Base-by-base conservation (phyloP, 805 yeast genomes). In the Cyberlindnera veronae region DNA sequence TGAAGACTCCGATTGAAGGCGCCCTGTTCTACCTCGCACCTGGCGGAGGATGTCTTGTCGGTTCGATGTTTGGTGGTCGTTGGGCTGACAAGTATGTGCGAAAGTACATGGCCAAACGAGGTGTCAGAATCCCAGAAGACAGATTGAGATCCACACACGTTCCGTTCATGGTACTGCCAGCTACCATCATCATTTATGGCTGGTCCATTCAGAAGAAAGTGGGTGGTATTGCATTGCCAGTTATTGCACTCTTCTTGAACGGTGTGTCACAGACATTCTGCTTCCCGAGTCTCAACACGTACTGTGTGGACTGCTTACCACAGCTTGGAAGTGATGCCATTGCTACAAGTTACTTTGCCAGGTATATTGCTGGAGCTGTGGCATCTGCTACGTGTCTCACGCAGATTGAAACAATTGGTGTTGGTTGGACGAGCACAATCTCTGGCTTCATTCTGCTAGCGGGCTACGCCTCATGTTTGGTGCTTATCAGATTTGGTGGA, bases 301-400 rank as follows among this genome's bases (percentile, higher is more conserved):
- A 77, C 51, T 75, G 81, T 58, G 75, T 76, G 20, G 84, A 77
- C 49, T 69, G 75, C 5, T 64, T 75, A 69, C 80, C 81, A 1
- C 65, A 71, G 24, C 52, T 77, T 32, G 67, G 66, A 26, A 78
- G 81, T 17, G 81, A 72, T 50, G 81, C 77, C 2, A 71, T 77
- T 30, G 79, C 74, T 0, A 68, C 76, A 8, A 76, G 76, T 47
- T 77, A 77, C 42, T 67, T 72, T 36, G 55, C 69, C 2, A 57
- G 84, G 35, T 76, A 68, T 48, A 42, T 73, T 1, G 73, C 76
- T 6, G 76, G 74, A 12, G 78, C 77, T 1, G 56, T 77, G 8
- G 73, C 75, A 1, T 66, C 77, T 6, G 78, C 74, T 5, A 64
- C 76, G 2, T 70, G 74, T 40, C 58, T 77, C 20, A 57, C 63